phyloP scores from a whole-genome alignment of 495 filamentous ascomycete species.

The Xylaria scruposa region DNA sequence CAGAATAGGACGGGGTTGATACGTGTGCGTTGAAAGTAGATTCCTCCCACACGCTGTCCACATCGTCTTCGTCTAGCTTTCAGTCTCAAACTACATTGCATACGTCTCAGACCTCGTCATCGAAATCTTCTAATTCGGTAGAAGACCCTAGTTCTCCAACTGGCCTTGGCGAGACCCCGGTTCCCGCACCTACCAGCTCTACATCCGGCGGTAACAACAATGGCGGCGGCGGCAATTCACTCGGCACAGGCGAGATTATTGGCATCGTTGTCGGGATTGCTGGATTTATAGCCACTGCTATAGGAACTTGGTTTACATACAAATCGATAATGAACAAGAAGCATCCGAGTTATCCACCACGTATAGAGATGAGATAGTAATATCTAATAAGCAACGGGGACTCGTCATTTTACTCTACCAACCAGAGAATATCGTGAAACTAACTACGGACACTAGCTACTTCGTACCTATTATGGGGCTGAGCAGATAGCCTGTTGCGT shows the following conservation, averaged over 20 bases:
- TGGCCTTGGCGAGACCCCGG: background rate
- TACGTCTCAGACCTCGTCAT: slow-evolving; percentile 9
- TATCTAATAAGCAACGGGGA: background rate
- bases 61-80: slow-evolving; percentile 4
- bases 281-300: slow-evolving; percentile 9
- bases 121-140: slow-evolving; percentile 10
- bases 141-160: slow-evolving; percentile 10
- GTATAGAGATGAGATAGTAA: background rate
- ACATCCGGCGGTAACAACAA: background rate
- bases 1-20: slow-evolving; percentile 16
- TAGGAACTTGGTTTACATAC: slow-evolving; percentile 6
- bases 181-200: slow-evolving; percentile 6
- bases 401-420: background rate
- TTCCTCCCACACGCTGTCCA: background rate
- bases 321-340: slow-evolving; percentile 14
- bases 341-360: background rate
- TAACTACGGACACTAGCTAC: background rate
- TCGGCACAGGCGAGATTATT: background rate
- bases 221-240: background rate
- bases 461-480: background rate
- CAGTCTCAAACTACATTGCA: slow-evolving; percentile 1
- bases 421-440: background rate
- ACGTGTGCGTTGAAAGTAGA: slow-evolving; percentile 14
- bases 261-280: slow-evolving; percentile 10
- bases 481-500: background rate